Evolutionary conservation across 306 rosid genomes (phyloP), one percentile per base, ranked within the genome.

Genomic region (Quercus rubra): DNA sequence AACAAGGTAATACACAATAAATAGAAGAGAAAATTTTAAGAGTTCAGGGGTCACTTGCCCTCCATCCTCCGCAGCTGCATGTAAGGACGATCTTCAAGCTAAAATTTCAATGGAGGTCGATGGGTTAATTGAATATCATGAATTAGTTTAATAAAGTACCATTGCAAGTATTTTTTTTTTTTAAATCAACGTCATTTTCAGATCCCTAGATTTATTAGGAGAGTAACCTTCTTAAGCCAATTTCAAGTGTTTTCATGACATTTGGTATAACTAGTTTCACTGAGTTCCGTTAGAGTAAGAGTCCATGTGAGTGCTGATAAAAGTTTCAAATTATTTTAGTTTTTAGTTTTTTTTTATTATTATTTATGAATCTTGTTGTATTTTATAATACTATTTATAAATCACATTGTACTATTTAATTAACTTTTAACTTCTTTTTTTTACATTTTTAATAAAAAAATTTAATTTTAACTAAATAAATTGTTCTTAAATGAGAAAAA

Each of bases 221-320:
- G 43, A 38, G 43, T 38, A 38, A 38, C 1, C 43, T 38, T 38
- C 43, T 38, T 38, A 38, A 35, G 9, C 43, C 10, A 38, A 38
- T 38, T 38, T 38, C 5, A 61, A 6, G 35, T 61, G 19, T 21
- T 5, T 21, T 31, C 12, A 61, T 12, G 68, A 81, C 76, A 79
- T 73, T 77, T 55, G 59, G 73, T 57, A 78, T 75, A 79, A 71
- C 75, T 77, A 54, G 75, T 78, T 73, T 58, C 77, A 14, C 79
- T 76, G 85, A 84, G 83, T 80, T 20, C 43, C 4, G 23, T 63
- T 28, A 51, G 13, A 30, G 31, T 66, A 73, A 5, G 0, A 6
- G 41, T 6, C 0, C 0, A 0, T 6, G 8, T 6, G 41, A 9
- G 0, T 1, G 6, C 2, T 35, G 0, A 6, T 6, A 2, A 6